Evolutionary conservation across 768 basidiomycete species (phyloP).

Genomic region (Glaciozyma antarctica): DNA sequence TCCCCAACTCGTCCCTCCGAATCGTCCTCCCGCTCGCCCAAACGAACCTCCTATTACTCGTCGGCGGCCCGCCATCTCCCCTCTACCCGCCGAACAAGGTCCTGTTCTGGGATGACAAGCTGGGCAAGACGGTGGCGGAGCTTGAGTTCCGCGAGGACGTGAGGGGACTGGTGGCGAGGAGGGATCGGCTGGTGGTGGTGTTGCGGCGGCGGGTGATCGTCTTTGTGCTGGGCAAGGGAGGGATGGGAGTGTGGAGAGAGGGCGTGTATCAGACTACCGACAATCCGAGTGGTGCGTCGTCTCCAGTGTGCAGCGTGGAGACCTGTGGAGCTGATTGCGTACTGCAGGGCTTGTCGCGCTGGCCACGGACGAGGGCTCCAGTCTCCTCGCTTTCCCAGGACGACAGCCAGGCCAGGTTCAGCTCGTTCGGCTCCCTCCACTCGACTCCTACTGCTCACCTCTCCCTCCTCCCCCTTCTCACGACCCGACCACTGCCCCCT

Average conservation of each 20-base stretch:
- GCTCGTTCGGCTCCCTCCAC: constrained; percentile 72
- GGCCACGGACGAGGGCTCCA: constrained; percentile 65
- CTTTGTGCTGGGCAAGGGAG: constrained; percentile 56
- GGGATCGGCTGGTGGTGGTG: constrained; percentile 33
- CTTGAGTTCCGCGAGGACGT: constrained; percentile 68
- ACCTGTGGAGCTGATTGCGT: neutral
- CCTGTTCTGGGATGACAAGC: constrained; percentile 71
- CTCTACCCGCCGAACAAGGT: constrained; percentile 88
- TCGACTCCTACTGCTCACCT: constrained; percentile 45
- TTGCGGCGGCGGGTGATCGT: constrained; percentile 58
- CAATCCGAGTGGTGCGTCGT: constrained; percentile 61
- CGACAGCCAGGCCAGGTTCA: constrained; percentile 82
- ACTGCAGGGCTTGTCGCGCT: constrained; percentile 64
- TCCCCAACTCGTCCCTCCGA: constrained; percentile 23
- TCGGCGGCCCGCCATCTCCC: constrained; percentile 79
- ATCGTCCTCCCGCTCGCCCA: constrained; percentile 58
- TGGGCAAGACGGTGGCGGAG: constrained; percentile 67
- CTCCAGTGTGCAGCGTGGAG: neutral
- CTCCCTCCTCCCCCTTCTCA: constrained; percentile 26
- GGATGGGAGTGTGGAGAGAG: constrained; percentile 48
- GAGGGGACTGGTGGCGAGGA: constrained; percentile 24
- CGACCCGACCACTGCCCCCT: constrained; percentile 16
- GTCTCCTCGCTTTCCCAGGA: constrained; percentile 75
- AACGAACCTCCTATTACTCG: constrained; percentile 71
- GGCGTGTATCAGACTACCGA: constrained; percentile 80